phyloP scores from a whole-genome alignment of 2,329 filamentous ascomycete species.

The Sphaerostilbella broomeana region DNA sequence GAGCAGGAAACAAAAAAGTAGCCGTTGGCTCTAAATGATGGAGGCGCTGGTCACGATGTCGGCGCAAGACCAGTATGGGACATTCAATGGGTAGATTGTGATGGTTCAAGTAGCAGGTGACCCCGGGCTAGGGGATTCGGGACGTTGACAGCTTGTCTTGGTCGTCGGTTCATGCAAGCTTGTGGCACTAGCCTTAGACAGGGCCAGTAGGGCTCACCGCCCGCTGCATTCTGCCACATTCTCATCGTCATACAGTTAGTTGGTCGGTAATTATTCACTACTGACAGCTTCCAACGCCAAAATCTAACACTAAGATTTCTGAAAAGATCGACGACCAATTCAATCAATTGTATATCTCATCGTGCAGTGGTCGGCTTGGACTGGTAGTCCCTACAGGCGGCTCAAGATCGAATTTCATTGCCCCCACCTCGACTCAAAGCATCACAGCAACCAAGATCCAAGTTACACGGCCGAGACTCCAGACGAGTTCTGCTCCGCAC shows the following conservation, averaged over 20 bases:
- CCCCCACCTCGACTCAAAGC: no score
- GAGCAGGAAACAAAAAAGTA: neutral
- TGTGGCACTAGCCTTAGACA: constrained; percentile 3
- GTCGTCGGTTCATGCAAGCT: neutral
- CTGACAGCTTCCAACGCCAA: no score
- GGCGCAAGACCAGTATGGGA: neutral
- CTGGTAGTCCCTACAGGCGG: no score
- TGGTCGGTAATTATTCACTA: no score
- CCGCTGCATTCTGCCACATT: constrained; percentile 7
- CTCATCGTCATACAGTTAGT: constrained; percentile 6
- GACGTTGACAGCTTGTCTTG: constrained; percentile 2
- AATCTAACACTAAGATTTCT: no score
- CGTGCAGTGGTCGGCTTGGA: no score
- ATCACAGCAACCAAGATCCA: no score
- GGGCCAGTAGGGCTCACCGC: constrained; percentile 4
- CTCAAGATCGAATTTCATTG: no score
- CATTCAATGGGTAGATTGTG: neutral
- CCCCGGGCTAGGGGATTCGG: neutral
- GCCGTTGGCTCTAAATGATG: neutral
- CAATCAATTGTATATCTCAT: no score
- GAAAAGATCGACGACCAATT: no score
- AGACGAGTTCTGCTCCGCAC: neutral
- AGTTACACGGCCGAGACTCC: no score
- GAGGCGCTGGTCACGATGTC: neutral
- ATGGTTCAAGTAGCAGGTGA: constrained; percentile 6